Conservation (phyloP, 192 early-diverging fungal genomes). For the Backusella macrospora region DNA sequence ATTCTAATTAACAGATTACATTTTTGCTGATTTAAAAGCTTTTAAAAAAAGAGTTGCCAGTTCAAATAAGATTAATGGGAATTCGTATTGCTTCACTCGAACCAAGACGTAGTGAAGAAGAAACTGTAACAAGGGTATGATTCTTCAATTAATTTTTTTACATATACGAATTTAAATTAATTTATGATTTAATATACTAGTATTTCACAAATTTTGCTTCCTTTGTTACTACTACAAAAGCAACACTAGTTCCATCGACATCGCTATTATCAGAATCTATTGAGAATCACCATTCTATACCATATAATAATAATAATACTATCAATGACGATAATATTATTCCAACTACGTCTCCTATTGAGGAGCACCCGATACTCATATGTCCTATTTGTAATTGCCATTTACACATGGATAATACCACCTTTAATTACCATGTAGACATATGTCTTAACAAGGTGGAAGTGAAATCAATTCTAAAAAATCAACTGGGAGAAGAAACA, state of each 20-base stretch:
- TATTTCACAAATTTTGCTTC: slow-evolving; percentile 4
- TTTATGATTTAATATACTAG: neutral
- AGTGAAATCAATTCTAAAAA: slow-evolving; percentile 25
- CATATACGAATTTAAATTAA: neutral
- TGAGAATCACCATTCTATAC: neutral
- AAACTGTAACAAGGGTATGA: slow-evolving; percentile 35
- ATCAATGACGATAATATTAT: neutral
- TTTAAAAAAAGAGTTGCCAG: slow-evolving; percentile 47
- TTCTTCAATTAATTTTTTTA: neutral
- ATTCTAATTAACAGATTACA: neutral
- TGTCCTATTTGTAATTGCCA: slow-evolving; percentile 30
- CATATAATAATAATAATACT: neutral
- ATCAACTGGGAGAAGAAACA: neutral
- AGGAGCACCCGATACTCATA: neutral
- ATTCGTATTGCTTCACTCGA: slow-evolving; percentile 39
- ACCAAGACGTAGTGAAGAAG: slow-evolving; percentile 20
- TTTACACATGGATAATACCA: slow-evolving; percentile 19
- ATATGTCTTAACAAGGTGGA: slow-evolving; percentile 28
- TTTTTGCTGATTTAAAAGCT: slow-evolving; percentile 24
- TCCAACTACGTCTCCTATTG: neutral
- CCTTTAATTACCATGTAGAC: slow-evolving; percentile 33
- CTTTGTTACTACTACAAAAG: neutral
- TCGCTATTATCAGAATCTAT: too few relatives aligned
- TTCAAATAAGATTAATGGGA: slow-evolving; percentile 56
- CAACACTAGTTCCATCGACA: neutral